Evolutionary conservation across 441 rosid genomes (phyloP), one percentile per base, ranked within the genome.

Genomic region (Francoa sonchifolia): DNA sequence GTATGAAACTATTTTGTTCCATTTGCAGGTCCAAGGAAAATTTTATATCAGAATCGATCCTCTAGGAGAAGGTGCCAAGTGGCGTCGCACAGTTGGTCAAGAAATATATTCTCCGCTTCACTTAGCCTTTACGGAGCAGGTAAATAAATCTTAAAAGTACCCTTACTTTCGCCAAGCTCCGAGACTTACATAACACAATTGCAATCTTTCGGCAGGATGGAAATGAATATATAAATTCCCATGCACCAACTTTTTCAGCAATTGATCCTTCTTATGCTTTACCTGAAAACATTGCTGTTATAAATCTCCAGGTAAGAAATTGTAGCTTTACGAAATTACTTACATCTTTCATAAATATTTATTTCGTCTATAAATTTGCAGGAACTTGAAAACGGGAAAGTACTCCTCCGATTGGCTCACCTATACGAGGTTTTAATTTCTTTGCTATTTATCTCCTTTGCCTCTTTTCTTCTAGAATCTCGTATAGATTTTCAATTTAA

Each of bases 51-150:
- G 65, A 47, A 60, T 79, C 9, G 81, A 76, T 51, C 68, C 62
- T 30, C 58, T 61, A 39, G 84, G 89, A 64, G 81, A 62, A 46
- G 89, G 89, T 42, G 78, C 83, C n/a, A 76, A 69, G 55, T 79
- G 89, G 89, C 83, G 89, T 39, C 73, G 83, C 42, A 71, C 58
- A 8, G 53, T 67, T 60, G 88, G 81, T 33, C 82, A 79, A 41
- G 82, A 78, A 61, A 67, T 74, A 55, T 79, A 73, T 50, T 75
- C 83, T 47, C 88, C 88, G 13, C 76, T 79, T 34, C 76, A 73
- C 39, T 56, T 76, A 23, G 83, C 88, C 48, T 79, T 79, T 65
- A 48, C 83, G 26, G 79, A 79, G 45, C 69, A 73, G 83, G 96
- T 82, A 43, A 47, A 61, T n/a, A n/a, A n/a, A n/a, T n/a, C n/a